Base-by-base conservation (phyloP, 2,329 filamentous ascomycete species). In the Xylaria sp. region DNA sequence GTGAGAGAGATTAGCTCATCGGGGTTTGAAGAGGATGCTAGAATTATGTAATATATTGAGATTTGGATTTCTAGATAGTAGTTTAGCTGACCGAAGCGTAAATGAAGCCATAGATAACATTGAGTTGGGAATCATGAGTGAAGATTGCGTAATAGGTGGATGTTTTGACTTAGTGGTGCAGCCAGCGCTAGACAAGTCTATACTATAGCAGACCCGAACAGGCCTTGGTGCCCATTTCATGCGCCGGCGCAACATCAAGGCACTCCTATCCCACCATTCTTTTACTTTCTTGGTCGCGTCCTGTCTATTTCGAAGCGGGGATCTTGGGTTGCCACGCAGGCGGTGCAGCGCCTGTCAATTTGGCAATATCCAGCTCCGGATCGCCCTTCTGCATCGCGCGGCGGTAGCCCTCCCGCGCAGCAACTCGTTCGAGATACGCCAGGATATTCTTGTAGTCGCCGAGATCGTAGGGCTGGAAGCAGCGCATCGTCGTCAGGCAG, bases 401-500 rank as follows among this genome's bases (percentile, higher is more conserved):
- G 71, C 76, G 77, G 70, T 87, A 88, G 0, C 78, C 84, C 24
- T 82, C 80, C 32, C 87, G 78, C 62, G 75, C 68, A 0, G 79
- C 78, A 9, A 87, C 74, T 3, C 85, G 78, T 71, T 80, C 64
- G 34, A 88, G 73, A 68, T 85, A 89, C 0, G 68, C 72, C 36
- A 87, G 57, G 5, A 88, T 79, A 55, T 81, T 80, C 1, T 75
- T 70, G 69, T 85, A 85, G 0, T 72, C 75, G 1, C 67, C 71
- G 57, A 88, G 70, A 58, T 81, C 79, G 53, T 79, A 80, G 1
- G 82, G 81, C 27, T 78, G 77, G 70, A 87, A 90, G 57, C 81
- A 80, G 17, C 90, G 81, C 82, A 88, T 84, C 1, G 88, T 92
- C 0, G 89, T 90, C 39, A 92, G 78, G 14, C 82, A 81, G 73